These are phyloP conservation scores for Paramyrothecium sp. DNA, from an alignment of 2,329 filamentous ascomycete genomes.

Conservation along the genomic window DNA sequence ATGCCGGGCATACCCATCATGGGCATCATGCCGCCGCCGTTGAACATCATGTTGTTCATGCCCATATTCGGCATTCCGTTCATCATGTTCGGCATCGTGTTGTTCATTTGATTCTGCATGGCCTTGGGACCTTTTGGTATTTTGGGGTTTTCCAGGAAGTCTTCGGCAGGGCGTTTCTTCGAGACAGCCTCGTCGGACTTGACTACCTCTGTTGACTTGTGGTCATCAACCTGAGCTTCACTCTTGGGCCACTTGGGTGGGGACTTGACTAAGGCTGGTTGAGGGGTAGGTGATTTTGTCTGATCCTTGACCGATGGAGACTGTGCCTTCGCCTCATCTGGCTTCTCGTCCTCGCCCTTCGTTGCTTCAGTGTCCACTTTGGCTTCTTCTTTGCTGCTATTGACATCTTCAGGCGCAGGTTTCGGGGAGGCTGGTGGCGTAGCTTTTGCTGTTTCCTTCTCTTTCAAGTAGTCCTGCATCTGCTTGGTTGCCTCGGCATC, in stretches of 20 bases:
- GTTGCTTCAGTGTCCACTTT: conserved; percentile 38
- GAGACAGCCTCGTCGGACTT: conserved; percentile 36
- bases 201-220: conserved; percentile 23
- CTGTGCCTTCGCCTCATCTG: conserved; percentile 13
- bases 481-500: conserved; percentile 78
- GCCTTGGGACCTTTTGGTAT: conserved; percentile 65
- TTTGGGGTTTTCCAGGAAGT: conserved; percentile 62
- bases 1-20: conserved; percentile 36
- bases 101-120: conserved; percentile 56
- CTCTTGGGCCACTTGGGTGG: conserved; percentile 27
- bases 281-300: conserved; percentile 30
- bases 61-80: conserved; percentile 40
- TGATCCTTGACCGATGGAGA: conserved; percentile 25
- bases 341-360: conserved; percentile 26
- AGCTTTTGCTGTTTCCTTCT: conserved; percentile 52
- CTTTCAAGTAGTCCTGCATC: conserved; percentile 71
- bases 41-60: conserved; percentile 37
- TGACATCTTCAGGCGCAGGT: conserved; percentile 15
- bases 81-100: conserved; percentile 46
- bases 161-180: conserved; percentile 83
- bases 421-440: conserved; percentile 30
- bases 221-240: conserved; percentile 36
- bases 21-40: conserved; percentile 32
- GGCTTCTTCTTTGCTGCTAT: conserved; percentile 42
- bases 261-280: conserved; percentile 18